These are phyloP conservation scores for Cystobasidium ongulense DNA, from an alignment of 768 basidiomycete genomes.

Conservation along the genomic window DNA sequence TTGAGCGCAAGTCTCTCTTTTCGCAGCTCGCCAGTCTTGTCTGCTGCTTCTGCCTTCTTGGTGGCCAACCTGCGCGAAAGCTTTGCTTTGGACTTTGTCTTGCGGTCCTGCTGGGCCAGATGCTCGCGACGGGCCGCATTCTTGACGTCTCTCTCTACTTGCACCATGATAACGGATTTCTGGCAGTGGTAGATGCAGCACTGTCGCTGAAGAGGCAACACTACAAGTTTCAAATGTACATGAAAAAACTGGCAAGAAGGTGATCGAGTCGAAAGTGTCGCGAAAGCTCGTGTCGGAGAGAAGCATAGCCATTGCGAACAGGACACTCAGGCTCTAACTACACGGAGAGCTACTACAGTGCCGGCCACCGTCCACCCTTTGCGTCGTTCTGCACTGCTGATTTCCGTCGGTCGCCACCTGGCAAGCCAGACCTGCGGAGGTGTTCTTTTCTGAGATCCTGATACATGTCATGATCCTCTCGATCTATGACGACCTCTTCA, in stretches of 20 bases:
- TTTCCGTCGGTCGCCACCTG: neutral
- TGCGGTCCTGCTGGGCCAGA: slow-evolving; percentile 34
- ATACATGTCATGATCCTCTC: slow-evolving; percentile 29
- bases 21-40: slow-evolving; percentile 70
- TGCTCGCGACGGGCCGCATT: slow-evolving; percentile 30
- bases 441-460: slow-evolving; percentile 13
- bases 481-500: slow-evolving; percentile 31
- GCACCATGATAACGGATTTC: neutral
- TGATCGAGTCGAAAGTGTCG: neutral
- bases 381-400: slow-evolving; percentile 3
- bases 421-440: neutral
- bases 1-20: slow-evolving; percentile 45
- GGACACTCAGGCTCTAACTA: neutral
- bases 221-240: neutral
- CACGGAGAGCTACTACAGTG: neutral
- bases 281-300: neutral
- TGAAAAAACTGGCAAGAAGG: neutral
- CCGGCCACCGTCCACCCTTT: slow-evolving; percentile 30
- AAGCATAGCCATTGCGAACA: neutral
- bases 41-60: slow-evolving; percentile 67
- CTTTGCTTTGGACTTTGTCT: slow-evolving; percentile 37
- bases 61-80: slow-evolving; percentile 67
- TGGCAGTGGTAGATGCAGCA: neutral
- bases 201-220: neutral
- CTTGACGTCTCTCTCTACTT: neutral